Conservation (phyloP, 2,329 filamentous ascomycete species). For the Alternaria metachromatica region DNA sequence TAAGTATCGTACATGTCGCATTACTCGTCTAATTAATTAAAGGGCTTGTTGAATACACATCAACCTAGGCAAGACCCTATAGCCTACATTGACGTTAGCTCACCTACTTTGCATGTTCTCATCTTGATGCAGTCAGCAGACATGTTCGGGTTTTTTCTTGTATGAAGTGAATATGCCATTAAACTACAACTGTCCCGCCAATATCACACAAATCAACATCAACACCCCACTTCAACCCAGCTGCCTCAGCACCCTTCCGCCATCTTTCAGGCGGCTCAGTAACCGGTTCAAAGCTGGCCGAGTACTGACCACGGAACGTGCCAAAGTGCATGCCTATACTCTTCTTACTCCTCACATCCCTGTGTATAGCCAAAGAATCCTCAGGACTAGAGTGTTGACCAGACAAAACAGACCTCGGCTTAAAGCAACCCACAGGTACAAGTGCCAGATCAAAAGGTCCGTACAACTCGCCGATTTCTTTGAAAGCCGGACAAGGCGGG, state of each 20-base stretch:
- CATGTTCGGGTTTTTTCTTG: not conserved
- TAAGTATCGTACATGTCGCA: not conserved
- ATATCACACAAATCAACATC: conserved; percentile 53
- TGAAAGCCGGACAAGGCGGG: conserved; percentile 57
- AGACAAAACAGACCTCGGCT: conserved; percentile 54
- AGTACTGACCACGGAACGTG: conserved; percentile 55
- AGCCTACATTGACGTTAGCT: not conserved
- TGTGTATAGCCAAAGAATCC: conserved; percentile 57
- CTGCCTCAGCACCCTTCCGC: conserved; percentile 53
- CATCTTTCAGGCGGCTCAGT: conserved; percentile 56
- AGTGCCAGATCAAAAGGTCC: conserved; percentile 59
- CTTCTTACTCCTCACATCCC: conserved; percentile 54
- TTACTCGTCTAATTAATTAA: not conserved
- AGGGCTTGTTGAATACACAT: too few relatives aligned
- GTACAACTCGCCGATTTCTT: conserved; percentile 54
- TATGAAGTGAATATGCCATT: not conserved
- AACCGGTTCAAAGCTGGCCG: conserved; percentile 57
- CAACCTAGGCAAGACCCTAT: not conserved
- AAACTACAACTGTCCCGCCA: conserved; percentile 56
- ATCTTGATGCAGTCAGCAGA: not conserved
- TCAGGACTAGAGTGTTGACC: conserved; percentile 57
- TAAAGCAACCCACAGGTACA: conserved; percentile 58
- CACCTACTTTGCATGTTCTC: not conserved
- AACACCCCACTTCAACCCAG: conserved; percentile 48
- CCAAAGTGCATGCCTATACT: conserved; percentile 62